These are phyloP conservation scores for Acanthamoeba triangularis DNA, from an alignment of 208 protist species.

Conservation along the genomic window DNA sequence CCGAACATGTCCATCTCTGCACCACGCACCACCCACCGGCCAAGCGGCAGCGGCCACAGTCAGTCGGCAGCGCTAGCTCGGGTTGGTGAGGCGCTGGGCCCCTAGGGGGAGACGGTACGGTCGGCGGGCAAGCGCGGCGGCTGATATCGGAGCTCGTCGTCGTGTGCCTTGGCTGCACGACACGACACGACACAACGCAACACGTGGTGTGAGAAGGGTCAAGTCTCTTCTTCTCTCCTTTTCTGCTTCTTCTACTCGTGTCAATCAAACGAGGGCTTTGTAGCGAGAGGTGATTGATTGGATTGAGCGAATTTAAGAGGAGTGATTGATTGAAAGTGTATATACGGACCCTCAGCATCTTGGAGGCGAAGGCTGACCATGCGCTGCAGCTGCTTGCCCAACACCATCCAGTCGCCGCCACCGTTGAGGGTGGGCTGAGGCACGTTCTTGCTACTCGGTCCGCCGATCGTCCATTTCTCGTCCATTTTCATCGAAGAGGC, in stretches of 20 bases:
- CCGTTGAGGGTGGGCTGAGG: neutral
- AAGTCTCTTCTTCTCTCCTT: no score
- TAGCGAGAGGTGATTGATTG: no score
- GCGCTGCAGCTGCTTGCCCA: constrained; percentile 37
- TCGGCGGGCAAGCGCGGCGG: constrained; percentile 8
- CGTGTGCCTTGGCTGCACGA: neutral
- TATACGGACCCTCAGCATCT: constrained; percentile 32
- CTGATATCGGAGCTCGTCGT: constrained; percentile 5
- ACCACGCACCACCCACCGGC: neutral
- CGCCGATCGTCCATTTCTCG: neutral
- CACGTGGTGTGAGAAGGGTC: neutral
- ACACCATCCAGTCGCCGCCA: neutral
- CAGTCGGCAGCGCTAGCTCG: no score
- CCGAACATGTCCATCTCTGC: constrained; percentile 47
- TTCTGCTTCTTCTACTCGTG: no score
- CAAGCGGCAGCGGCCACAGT: neutral
- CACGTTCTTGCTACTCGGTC: neutral
- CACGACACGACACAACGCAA: neutral
- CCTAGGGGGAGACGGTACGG: neutral
- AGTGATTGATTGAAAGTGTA: no score
- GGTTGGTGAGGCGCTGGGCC: no score
- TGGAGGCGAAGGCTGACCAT: constrained; percentile 26
- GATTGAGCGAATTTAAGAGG: no score
- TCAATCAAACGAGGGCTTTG: neutral
- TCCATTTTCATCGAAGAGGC: neutral